Conservation (phyloP, 2,329 filamentous ascomycete species). For the Conoideocrella luteorostrata region DNA sequence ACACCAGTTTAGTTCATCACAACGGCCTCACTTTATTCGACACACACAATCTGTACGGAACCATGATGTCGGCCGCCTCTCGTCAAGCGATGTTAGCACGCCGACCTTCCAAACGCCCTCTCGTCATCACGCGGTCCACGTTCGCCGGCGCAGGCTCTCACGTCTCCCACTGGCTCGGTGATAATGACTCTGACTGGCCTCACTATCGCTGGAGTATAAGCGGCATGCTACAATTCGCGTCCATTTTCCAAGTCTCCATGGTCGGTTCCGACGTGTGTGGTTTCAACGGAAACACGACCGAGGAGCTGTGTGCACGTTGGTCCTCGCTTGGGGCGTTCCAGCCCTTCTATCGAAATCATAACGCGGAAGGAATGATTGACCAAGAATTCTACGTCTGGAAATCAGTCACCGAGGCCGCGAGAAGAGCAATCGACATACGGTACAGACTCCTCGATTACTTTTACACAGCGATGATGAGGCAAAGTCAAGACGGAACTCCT, state of each 20-base stretch:
- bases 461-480: constrained; percentile 61
- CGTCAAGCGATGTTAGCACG: constrained; percentile 60
- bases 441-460: constrained; percentile 70
- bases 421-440: constrained; percentile 59
- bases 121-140: constrained; percentile 70
- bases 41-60: constrained; percentile 71
- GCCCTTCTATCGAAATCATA: constrained; percentile 64
- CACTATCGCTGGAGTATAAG: constrained; percentile 54
- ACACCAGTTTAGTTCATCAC: constrained; percentile 61
- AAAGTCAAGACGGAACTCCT: constrained; percentile 53
- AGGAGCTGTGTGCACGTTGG: constrained; percentile 60
- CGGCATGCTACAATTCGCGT: constrained; percentile 53
- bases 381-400: constrained; percentile 66
- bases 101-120: constrained; percentile 55
- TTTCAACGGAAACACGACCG: constrained; percentile 57
- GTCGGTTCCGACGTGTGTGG: constrained; percentile 72
- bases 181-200: constrained; percentile 41
- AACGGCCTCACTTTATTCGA: constrained; percentile 66
- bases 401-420: constrained; percentile 53
- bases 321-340: constrained; percentile 59
- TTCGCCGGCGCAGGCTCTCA: constrained; percentile 65
- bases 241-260: constrained; percentile 64
- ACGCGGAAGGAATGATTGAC: constrained; percentile 31
- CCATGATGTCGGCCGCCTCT: constrained; percentile 65
- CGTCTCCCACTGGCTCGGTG: constrained; percentile 55